phyloP scores from a whole-genome alignment of 2,329 filamentous ascomycete species.

The Calonectria multiphialidica region DNA sequence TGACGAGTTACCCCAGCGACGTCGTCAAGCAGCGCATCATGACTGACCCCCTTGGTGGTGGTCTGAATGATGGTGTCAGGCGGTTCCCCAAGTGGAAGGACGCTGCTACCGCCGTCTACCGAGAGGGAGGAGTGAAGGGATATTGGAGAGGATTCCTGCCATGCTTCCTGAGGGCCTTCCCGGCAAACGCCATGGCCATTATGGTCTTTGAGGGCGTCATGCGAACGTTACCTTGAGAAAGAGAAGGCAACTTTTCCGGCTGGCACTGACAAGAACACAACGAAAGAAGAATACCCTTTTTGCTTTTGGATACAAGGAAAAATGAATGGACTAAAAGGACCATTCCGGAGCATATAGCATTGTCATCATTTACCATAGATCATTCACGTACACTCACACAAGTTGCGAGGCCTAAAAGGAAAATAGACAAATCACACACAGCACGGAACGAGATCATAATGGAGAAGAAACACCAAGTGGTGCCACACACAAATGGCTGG shows the following conservation, averaged over 20 bases:
- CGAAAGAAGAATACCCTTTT: constrained; percentile 4
- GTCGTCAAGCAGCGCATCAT: constrained; percentile 97
- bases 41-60: constrained; percentile 88
- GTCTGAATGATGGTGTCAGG: constrained; percentile 73
- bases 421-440: neutral
- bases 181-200: constrained; percentile 93
- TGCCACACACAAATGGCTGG: constrained; percentile 48
- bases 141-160: constrained; percentile 96
- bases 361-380: neutral
- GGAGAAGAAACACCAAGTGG: constrained; percentile 42
- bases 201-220: constrained; percentile 95
- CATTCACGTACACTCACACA: neutral
- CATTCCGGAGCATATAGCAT: neutral
- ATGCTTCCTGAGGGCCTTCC: constrained; percentile 93
- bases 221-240: constrained; percentile 68
- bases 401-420: neutral
- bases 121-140: constrained; percentile 80
- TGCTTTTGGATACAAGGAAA: neutral
- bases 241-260: neutral
- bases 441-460: neutral
- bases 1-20: constrained; percentile 91
- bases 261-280: neutral
- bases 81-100: constrained; percentile 83
- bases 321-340: neutral
- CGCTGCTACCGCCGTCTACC: constrained; percentile 81